Evolutionary conservation across 2,329 filamentous ascomycete species (phyloP), one percentile per base, ranked within the genome.

Genomic region (Fusarium sublunatum): DNA sequence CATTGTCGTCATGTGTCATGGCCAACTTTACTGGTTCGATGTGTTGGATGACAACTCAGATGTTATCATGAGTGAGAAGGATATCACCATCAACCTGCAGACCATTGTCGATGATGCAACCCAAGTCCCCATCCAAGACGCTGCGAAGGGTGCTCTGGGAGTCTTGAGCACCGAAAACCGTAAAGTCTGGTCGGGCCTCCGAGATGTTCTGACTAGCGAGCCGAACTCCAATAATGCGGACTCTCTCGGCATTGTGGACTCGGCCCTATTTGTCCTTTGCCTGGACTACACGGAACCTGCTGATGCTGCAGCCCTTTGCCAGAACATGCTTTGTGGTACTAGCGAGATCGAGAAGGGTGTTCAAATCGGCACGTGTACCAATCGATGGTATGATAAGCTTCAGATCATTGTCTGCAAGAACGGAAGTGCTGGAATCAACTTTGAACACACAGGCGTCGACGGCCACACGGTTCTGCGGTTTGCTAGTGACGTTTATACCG

Each of bases 351-450:
- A 96, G 71, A 91, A 90, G 73, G 95, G 95, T 5, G 91, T 99
- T 2, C 95, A 99, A 77, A 93, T 97, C 40, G 95, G 95, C 28
- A 98, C 95, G 2, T 99, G 95, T 78, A 97, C 94, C 12, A 99
- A 99, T 77, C 85, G 95, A 61, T 99, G 95, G 95, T 99, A 99
- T 73, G 95, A 99, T 79, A 99, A 99, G 80, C 83, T 99, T 43
- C 95, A 99, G 74, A 97, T 99, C 62, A 98, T 99, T 51, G 95
- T 99, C 46, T 98, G 95, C 83, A 96, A 97, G 80, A 99, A 98
- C 77, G 95, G 95, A 54, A 97, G 92, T 73, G 95, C 95, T 0
- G 95, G 95, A 6, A 98, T 99, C 86, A 99, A 99, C 79, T 98
- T 99, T 71, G 95, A 99, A 76, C 95, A 99, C 73, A 99, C 95